Conservation (phyloP, 2,329 filamentous ascomycete genomes). For the Claviceps africana region DNA sequence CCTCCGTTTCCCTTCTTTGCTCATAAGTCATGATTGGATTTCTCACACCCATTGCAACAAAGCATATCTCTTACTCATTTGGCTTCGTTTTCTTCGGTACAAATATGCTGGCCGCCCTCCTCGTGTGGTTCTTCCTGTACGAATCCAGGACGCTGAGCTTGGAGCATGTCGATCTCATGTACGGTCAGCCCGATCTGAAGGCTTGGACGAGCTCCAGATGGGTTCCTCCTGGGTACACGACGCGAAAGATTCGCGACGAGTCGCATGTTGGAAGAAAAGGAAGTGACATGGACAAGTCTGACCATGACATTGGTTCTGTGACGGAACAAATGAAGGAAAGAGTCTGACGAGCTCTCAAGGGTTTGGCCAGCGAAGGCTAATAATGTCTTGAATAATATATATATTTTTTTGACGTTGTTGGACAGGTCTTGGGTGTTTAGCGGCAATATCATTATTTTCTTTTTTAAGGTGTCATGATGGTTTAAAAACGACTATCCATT, state of each 20-base stretch:
- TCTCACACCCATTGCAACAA: conserved; percentile 52
- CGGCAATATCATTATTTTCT: not conserved
- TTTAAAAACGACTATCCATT: not conserved
- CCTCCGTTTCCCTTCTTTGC: too few species aligned
- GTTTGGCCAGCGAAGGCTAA: not conserved
- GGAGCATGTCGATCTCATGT: conserved; percentile 63
- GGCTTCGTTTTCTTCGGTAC: conserved; percentile 54
- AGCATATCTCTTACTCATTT: conserved; percentile 46
- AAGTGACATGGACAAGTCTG: conserved; percentile 6
- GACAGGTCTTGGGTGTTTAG: not conserved
- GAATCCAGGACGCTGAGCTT: conserved; percentile 50
- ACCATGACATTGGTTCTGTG: conserved; percentile 3
- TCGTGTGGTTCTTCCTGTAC: conserved; percentile 58
- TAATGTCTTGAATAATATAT: too few species aligned
- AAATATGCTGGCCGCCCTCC: conserved; percentile 40
- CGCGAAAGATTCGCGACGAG: conserved; percentile 22
- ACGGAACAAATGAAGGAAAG: conserved; percentile 4
- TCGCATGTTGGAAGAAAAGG: conserved; percentile 11
- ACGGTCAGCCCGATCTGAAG: conserved; percentile 42
- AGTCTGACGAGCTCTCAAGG: not conserved
- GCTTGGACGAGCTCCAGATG: conserved; percentile 46
- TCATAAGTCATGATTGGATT: conserved; percentile 52
- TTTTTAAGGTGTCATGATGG: not conserved
- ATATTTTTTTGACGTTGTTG: too few species aligned
- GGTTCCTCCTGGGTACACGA: conserved; percentile 31